Conservation (phyloP, 139 green algal species). For the Monoraphidium neglectum region DNA sequence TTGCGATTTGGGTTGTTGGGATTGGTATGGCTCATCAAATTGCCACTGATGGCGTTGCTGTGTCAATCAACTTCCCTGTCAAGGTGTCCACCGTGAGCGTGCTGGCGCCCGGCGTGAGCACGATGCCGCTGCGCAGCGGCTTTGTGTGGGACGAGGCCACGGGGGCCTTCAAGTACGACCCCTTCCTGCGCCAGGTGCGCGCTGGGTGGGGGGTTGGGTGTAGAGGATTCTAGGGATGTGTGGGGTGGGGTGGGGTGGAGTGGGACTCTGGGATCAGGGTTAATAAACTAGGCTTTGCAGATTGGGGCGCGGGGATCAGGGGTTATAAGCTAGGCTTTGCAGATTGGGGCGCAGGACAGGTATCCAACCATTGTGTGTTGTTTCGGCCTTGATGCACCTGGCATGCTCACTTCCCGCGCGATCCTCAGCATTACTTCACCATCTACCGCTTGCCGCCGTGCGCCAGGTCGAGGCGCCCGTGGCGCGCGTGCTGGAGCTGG, state of each 20-base stretch:
- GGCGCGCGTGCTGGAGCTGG: conserved; percentile 82
- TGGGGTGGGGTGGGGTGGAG: too few relatives aligned
- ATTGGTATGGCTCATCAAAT: background rate
- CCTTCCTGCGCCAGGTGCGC: conserved; percentile 49
- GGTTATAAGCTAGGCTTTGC: too few relatives aligned
- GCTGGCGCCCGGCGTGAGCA: conserved; percentile 25
- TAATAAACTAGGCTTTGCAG: too few relatives aligned
- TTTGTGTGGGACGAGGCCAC: conserved; percentile 40
- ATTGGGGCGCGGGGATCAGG: too few relatives aligned
- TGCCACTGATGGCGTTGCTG: background rate
- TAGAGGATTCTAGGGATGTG: too few relatives aligned
- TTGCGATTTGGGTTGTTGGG: background rate
- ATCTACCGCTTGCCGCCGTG: background rate
- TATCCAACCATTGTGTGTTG: too few relatives aligned
- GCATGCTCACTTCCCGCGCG: too few relatives aligned
- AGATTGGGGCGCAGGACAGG: too few relatives aligned
- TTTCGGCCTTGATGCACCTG: too few relatives aligned
- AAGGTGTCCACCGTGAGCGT: conserved; percentile 28
- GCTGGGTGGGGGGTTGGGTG: background rate
- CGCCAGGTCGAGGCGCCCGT: conserved; percentile 59
- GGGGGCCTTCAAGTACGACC: conserved; percentile 39
- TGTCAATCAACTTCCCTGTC: conserved; percentile 7
- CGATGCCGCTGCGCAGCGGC: conserved; percentile 59
- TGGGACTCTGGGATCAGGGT: too few relatives aligned
- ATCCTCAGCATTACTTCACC: too few relatives aligned